Evolutionary conservation across 768 basidiomycete genomes (phyloP), one percentile per base, ranked within the genome.

Genomic region (Kwoniella newhampshirensis): DNA sequence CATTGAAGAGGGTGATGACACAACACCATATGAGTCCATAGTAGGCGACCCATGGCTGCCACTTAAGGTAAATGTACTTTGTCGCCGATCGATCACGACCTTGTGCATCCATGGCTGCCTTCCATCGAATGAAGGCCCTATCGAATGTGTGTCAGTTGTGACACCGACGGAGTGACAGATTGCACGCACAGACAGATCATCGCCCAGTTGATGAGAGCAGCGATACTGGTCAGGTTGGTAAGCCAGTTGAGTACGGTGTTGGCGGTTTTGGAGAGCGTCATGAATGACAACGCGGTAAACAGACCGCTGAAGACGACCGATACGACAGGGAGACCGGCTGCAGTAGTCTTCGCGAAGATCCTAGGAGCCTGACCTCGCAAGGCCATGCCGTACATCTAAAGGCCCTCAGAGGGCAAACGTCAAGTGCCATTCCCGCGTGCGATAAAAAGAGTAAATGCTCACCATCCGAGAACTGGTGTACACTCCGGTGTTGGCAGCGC

Each of bases 281-380:
- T 23, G 44, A 46, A 46, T 7, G 44, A 21, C 21, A 46, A n/a
- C 23, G 15, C 12, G 20, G 15, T 28, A 23, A 27, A 23, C 20
- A 46, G 9, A 23, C 13, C 7, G 26, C 44, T 46, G 23, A 23
- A 17, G 4, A 13, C 18, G 23, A 46, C 12, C 13, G 20, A 11
- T 4, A 37, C 4, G 32, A 32, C 32, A 37, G 35, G 30, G 18
- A 51, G 35, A 21, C 17, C 49, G 23, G 4, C 4, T 3, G 35
- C 4, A 3, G 46, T 48, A 0, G 88, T 87, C 66, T 75, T 82
- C 21, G 82, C 68, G 78, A 97, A 92, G 52, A 93, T 76, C 48
- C 76, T 83, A 0, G 92, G 93, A n/a, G 49, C 30, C 17, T 36
- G 30, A 6, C 49, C 49, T 18, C 35, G 8, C 5, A 21, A 27